Conservation (phyloP, 2,329 filamentous ascomycete genomes). For the Paecilomyces sp. region DNA sequence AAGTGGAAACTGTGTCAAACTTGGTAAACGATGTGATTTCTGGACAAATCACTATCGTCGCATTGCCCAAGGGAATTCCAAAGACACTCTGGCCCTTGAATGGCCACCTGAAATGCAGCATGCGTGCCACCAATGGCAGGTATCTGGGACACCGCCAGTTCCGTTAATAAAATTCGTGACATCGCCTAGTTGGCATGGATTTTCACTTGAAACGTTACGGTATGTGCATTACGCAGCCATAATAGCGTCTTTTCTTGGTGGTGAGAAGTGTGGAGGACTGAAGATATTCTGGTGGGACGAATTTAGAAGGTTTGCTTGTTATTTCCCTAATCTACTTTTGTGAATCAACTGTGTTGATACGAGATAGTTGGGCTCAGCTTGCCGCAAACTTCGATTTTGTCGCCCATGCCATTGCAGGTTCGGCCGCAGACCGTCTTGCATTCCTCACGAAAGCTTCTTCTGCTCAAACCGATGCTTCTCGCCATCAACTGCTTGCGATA, state of each 20-base stretch:
- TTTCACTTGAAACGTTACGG: background rate
- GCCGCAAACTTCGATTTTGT: background rate
- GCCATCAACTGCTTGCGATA: background rate
- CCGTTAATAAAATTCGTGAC: background rate
- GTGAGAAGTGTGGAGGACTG: background rate
- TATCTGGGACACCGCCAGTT: background rate
- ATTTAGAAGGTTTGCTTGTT: background rate
- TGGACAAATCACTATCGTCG: background rate
- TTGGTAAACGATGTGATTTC: background rate
- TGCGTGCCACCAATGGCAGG: background rate
- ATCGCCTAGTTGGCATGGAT: background rate
- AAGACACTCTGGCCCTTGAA: background rate
- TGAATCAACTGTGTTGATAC: background rate
- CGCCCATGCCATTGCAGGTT: background rate
- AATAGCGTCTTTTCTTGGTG: background rate
- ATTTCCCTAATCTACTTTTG: background rate
- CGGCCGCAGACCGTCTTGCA: background rate
- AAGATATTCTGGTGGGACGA: background rate
- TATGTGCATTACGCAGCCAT: background rate
- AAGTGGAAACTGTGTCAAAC: background rate
- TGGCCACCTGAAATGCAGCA: background rate
- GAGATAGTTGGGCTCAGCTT: background rate
- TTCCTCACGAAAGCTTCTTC: background rate
- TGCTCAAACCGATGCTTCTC: background rate
- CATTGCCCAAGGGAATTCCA: background rate